Percentiles rank a stretch among this genome's conserved stretches.
Conservation (phyloP, 106 monocot species). For the Agapanthus africanus region DNA sequence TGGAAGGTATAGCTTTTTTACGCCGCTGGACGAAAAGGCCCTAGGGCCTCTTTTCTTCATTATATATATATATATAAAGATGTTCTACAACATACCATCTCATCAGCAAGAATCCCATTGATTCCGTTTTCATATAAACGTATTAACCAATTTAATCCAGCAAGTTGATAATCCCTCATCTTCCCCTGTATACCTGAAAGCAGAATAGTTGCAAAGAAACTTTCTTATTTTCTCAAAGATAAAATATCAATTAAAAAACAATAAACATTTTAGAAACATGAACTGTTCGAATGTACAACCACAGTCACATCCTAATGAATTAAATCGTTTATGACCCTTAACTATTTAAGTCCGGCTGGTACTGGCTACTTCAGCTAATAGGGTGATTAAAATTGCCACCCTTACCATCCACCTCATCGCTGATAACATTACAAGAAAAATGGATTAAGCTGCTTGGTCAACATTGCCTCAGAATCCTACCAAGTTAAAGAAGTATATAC, state of each 20-base stretch:
- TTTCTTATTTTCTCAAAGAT: not conserved
- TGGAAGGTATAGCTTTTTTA: too few species aligned
- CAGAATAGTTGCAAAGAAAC: not conserved
- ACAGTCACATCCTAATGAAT: not conserved
- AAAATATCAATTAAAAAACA: not conserved
- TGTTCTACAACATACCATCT: slow-evolving; percentile 94
- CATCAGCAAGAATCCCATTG: slow-evolving; percentile 99
- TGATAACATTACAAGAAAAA: not conserved
- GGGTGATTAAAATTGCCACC: not conserved
- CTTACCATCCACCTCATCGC: not conserved
- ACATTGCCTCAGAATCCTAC: not conserved
- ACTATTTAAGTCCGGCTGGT: too few species aligned
- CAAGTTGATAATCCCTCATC: slow-evolving; percentile 81
- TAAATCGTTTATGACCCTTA: not conserved
- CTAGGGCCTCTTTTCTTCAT: too few species aligned
- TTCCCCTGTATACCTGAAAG: slow-evolving; percentile 78
- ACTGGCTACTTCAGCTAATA: too few species aligned
- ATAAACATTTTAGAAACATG: not conserved
- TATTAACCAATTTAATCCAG: slow-evolving; percentile 91
- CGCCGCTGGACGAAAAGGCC: too few species aligned
- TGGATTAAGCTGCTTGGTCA: not conserved
- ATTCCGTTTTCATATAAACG: slow-evolving; percentile 90
- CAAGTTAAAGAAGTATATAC: not conserved
- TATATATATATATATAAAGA: too few species aligned
- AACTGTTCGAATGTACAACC: not conserved